Evolutionary conservation across 345 rosid species (phyloP).

Genomic region (Citrus medica): DNA sequence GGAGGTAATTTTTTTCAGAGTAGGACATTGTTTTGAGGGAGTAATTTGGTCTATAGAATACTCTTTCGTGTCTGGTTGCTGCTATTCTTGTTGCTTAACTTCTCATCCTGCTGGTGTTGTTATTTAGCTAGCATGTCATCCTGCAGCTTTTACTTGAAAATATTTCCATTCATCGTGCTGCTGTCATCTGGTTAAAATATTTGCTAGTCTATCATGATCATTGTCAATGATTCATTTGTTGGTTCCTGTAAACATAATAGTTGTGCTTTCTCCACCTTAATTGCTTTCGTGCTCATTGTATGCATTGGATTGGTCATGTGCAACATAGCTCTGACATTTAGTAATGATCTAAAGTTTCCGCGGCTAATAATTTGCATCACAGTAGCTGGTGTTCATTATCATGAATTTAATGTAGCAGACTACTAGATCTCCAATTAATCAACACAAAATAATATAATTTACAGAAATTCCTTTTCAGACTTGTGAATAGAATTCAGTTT

Average conservation of each 20-base stretch:
- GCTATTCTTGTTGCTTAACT: neutral
- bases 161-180: neutral
- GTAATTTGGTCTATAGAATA: neutral
- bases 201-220: neutral
- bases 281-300: neutral
- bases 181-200: neutral
- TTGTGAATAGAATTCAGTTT: neutral
- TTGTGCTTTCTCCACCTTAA: neutral
- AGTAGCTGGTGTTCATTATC: neutral
- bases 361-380: neutral
- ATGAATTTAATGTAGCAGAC: neutral
- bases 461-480: neutral
- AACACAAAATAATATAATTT: neutral
- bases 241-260: neutral
- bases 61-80: neutral
- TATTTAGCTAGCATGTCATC: neutral
- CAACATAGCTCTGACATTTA: neutral
- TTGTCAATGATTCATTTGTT: neutral
- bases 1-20: conserved; percentile 41
- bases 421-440: neutral
- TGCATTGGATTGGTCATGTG: neutral
- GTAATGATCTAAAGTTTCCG: neutral
- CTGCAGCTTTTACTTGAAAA: neutral
- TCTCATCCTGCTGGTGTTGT: neutral
- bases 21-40: conserved; percentile 7